Percentiles rank a stretch among this genome's conserved stretches.
Evolutionary conservation across 2,329 filamentous ascomycete genomes (phyloP).

Genomic region (Fusarium humuli): DNA sequence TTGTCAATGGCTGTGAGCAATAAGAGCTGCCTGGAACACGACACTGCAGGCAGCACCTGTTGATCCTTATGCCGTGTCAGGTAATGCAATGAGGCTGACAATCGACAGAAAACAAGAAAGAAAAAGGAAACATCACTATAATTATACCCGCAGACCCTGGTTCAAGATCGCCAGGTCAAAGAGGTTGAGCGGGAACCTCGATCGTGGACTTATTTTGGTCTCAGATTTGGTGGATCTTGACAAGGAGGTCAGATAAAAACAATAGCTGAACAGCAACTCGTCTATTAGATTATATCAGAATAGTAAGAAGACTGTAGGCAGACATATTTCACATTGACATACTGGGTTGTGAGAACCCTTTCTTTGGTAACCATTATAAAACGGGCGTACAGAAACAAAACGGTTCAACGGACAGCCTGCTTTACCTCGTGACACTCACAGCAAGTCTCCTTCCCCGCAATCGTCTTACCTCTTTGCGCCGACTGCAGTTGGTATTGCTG

Average conservation of each 20-base stretch:
- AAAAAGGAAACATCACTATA: background rate
- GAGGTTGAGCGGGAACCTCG: slow-evolving; percentile 12
- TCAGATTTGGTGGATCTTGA: slow-evolving; percentile 15
- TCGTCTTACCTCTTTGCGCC: slow-evolving; percentile 29
- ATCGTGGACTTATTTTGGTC: background rate
- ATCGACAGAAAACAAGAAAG: background rate
- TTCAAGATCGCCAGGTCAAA: background rate
- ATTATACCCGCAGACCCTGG: background rate
- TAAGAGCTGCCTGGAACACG: background rate
- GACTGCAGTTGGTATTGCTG: slow-evolving; percentile 3
- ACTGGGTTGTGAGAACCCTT: background rate
- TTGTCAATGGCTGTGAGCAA: background rate
- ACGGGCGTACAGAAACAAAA: background rate
- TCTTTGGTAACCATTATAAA: background rate
- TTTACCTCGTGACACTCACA: background rate
- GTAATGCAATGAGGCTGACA: background rate
- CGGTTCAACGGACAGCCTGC: background rate
- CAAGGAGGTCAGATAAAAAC: background rate
- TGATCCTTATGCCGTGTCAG: background rate
- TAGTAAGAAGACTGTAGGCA: fast-evolving
- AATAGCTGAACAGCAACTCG: no score
- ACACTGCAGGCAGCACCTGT: background rate
- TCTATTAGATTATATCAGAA: no score
- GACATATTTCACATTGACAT: background rate
- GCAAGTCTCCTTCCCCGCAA: slow-evolving; percentile 32